These are phyloP conservation scores for Hordeum marinum DNA, from an alignment of 176 grass and related monocot genomes.

Conservation along the genomic window DNA sequence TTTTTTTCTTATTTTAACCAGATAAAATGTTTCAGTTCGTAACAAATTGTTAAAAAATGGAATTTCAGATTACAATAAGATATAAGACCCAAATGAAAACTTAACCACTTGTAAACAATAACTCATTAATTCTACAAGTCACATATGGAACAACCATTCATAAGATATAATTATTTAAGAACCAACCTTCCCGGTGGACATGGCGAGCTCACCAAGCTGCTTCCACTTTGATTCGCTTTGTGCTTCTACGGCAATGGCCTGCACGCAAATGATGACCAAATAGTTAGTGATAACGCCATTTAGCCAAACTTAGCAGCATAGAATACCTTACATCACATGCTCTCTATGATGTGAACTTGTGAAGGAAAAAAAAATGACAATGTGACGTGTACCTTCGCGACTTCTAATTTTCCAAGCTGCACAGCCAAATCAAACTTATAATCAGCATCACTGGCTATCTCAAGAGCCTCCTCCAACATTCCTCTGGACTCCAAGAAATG, in stretches of 20 bases:
- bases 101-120: background rate
- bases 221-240: conserved; percentile 99
- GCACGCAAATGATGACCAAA: conserved; percentile 9
- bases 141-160: background rate
- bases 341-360: background rate
- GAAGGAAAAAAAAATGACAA: background rate
- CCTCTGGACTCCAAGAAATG: conserved; percentile 97
- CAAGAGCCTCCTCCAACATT: conserved; percentile 97
- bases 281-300: background rate
- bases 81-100: background rate
- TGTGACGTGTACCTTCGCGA: conserved; percentile 72
- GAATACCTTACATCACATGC: conserved; percentile 7
- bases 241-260: conserved; percentile 83
- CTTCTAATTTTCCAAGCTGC: conserved; percentile 87
- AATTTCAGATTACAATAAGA: background rate
- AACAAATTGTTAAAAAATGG: conserved; percentile 10
- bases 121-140: background rate
- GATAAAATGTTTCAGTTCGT: background rate
- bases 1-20: conserved; percentile 2
- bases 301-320: background rate
- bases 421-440: conserved; percentile 97
- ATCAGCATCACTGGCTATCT: conserved; percentile 94
- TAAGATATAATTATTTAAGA: conserved; percentile 17
- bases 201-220: conserved; percentile 84
- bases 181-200: conserved; percentile 89